These are phyloP conservation scores for Echites panduratus DNA, from an alignment of 257 asterid genomes.

Conservation along the genomic window DNA sequence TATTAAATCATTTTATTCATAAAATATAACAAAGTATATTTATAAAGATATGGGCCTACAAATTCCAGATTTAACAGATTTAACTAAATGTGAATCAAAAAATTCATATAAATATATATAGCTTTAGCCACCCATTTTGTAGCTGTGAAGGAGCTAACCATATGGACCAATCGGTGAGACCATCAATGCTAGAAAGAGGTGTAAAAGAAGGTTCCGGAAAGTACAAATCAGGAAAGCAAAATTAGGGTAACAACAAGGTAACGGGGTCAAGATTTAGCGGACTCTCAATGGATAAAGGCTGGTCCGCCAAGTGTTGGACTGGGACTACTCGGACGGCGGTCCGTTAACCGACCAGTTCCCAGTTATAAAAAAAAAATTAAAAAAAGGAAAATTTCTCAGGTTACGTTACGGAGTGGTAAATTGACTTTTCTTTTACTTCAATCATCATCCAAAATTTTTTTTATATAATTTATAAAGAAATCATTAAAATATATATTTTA, in stretches of 20 bases:
- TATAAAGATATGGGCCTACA: no score
- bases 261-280: not conserved
- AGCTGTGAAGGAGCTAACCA: not conserved
- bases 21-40: no score
- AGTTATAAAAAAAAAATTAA: no score
- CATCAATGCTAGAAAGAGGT: not conserved
- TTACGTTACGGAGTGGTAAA: not conserved
- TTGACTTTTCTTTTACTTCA: not conserved
- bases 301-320: slow-evolving; percentile 15
- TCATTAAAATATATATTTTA: no score
- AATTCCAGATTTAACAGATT: no score
- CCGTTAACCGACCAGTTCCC: not conserved
- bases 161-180: not conserved
- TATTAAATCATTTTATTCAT: no score
- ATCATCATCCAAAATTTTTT: no score
- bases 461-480: no score
- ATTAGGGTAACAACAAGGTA: not conserved
- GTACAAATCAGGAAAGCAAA: slow-evolving; percentile 2
- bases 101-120: no score
- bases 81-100: no score
- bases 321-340: slow-evolving; percentile 6
- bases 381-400: not conserved
- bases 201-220: not conserved
- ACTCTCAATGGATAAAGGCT: not conserved
- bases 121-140: no score